A percentile compares a stretch with the other conserved stretches of the same genome.
phyloP scores from a whole-genome alignment of 805 yeast species.

The Saccharomycopsis selenospora region DNA sequence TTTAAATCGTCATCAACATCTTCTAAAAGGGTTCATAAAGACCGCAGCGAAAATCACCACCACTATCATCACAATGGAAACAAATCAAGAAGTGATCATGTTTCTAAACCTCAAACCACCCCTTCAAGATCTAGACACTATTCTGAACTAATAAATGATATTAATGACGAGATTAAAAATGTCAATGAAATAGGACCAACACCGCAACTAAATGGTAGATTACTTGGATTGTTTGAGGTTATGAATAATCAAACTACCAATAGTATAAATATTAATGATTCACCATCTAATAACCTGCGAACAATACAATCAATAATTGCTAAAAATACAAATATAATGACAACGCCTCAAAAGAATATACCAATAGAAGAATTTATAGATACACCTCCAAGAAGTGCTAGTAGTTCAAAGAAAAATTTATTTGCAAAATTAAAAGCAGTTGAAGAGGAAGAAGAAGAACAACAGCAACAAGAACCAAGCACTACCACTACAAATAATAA shows the following conservation, averaged over 20 bases:
- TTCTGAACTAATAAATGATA: neutral
- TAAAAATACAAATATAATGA: conserved; percentile 4
- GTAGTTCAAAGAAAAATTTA: neutral
- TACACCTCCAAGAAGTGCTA: neutral
- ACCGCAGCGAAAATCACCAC: neutral
- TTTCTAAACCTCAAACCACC: neutral
- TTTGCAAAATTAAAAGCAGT: conserved; percentile 1
- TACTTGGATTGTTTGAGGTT: conserved; percentile 18
- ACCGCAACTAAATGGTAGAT: conserved; percentile 19
- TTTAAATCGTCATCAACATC: neutral
- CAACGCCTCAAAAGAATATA: neutral
- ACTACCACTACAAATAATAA: no score
- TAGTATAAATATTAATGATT: conserved; percentile 9
- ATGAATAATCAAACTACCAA: neutral
- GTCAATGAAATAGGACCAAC: conserved; percentile 16
- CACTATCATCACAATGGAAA: neutral
- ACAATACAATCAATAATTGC: neutral
- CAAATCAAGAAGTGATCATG: neutral
- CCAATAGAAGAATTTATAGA: neutral
- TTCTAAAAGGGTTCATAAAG: neutral
- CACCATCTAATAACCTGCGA: neutral
- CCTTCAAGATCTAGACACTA: conserved; percentile 1
- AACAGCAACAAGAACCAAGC: no score
- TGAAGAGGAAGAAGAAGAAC: neutral
- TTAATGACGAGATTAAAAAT: neutral